Conservation (phyloP, 768 basidiomycete species). For the Myochromella boudieri region DNA sequence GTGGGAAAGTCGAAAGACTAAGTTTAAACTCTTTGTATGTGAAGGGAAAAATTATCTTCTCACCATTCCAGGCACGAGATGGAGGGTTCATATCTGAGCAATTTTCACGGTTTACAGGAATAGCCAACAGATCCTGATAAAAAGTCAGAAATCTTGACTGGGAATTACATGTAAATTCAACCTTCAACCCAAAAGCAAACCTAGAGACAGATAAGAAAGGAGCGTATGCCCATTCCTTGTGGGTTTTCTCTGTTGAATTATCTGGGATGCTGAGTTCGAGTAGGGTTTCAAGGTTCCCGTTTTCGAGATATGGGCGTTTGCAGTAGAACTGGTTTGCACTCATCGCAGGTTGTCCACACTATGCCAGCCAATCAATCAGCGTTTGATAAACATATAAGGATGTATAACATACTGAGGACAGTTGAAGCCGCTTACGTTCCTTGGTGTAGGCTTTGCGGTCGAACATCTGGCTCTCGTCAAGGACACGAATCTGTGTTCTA, state of each 20-base stretch:
- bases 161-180: not conserved
- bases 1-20: not conserved
- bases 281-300: slow-evolving; percentile 29
- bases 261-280: slow-evolving; percentile 23
- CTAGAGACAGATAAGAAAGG: slow-evolving; percentile 27
- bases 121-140: slow-evolving; percentile 27
- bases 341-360: slow-evolving; percentile 6
- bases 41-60: no score
- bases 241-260: slow-evolving; percentile 12
- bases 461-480: slow-evolving; percentile 26
- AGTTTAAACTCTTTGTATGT: no score
- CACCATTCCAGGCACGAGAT: no score
- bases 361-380: not conserved
- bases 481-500: slow-evolving; percentile 30
- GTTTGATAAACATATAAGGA: not conserved
- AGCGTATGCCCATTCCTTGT: slow-evolving; percentile 30
- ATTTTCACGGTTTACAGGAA: slow-evolving; percentile 29
- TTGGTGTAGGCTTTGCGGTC: slow-evolving; percentile 25
- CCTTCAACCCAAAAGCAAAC: slow-evolving; percentile 28
- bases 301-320: slow-evolving; percentile 16
- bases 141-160: not conserved
- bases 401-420: slow-evolving; percentile 14
- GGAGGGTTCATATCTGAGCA: no score
- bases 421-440: slow-evolving; percentile 21
- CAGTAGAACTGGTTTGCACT: slow-evolving; percentile 19